Base-by-base conservation (phyloP, 345 rosid genomes). In the Salix suchowensis region DNA sequence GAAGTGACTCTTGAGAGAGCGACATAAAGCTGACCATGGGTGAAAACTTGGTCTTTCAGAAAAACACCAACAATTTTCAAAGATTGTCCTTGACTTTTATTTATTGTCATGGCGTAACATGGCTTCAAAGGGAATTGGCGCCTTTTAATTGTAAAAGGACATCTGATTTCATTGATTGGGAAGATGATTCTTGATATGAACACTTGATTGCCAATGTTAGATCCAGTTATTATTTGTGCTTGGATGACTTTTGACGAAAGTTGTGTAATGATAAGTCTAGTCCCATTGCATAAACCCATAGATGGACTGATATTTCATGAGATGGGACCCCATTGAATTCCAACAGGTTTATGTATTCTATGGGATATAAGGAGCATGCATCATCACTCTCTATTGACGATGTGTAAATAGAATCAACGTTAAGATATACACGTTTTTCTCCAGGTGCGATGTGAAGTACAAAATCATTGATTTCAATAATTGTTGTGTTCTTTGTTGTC, bases 221-320 rank as follows among this genome's bases (percentile, higher is more conserved):
- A 42, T 0, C 75, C 75, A 1, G 42, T 64, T 3, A 77, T 24
- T 3, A 71, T 71, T 4, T 32, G 11, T 2, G n/a, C 75, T 40
- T 71, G 70, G 12, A 77, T 30, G 2, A 70, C 55, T 37, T 30
- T 26, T 2, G 1, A 30, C 0, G 34, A 34, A 1, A 62, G n/a
- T 0, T 21, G 28, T 21, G 60, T 71, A 26, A 70, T 34, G 9
- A 48, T 36, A n/a, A 39, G 18, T 37, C 76, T 32, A 44, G 76
- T 71, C 1, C 65, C 71, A 64, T 77, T 77, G 8, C 80, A 77
- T 13, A 62, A 15, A 1, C 75, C 70, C 0, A 5, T 6, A 0
- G 62, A 30, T 34, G 62, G 55, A 60, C 71, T 48, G 7, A 77
- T n/a, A 26, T 77, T 71, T 19, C 65, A 48, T 71, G 76, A 62